Percentiles rank a stretch among this genome's conserved stretches.
Conservation (phyloP, 2,329 filamentous ascomycete species). For the Neurospora sp. region DNA sequence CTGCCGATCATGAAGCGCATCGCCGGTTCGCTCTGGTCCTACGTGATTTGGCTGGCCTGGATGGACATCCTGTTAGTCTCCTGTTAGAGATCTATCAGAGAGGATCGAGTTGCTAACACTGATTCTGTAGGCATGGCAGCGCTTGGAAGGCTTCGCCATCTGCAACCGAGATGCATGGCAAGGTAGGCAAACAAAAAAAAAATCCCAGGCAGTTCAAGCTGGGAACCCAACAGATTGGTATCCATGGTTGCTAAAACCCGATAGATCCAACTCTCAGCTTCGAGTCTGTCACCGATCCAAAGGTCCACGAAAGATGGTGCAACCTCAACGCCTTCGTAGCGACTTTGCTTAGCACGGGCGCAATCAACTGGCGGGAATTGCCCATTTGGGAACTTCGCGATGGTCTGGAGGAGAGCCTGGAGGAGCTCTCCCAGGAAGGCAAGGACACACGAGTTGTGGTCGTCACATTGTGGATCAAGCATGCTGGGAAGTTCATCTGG, state of each 20-base stretch:
- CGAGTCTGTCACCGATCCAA: background rate
- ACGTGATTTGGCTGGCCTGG: background rate
- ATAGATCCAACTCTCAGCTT: background rate
- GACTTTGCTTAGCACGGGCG: background rate
- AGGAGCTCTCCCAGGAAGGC: background rate
- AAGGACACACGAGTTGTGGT: background rate
- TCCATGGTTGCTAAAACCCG: background rate
- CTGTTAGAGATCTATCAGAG: background rate
- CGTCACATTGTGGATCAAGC: background rate
- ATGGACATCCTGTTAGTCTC: background rate
- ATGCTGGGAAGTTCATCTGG: background rate
- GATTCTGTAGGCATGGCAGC: background rate
- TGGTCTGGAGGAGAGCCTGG: background rate
- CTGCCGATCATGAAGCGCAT: background rate
- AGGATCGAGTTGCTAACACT: background rate
- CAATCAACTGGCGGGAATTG: background rate
- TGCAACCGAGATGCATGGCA: background rate
- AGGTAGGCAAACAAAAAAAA: background rate
- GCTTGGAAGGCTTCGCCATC: background rate
- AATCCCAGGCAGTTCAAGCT: background rate
- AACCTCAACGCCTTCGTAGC: background rate
- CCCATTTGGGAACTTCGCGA: background rate
- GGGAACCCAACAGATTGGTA: background rate
- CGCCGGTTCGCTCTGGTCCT: background rate
- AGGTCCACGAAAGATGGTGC: background rate